Evolutionary conservation across 176 grass and related monocot species (phyloP), one percentile per base, ranked within the genome.

Genomic region (Hordeum marinum): DNA sequence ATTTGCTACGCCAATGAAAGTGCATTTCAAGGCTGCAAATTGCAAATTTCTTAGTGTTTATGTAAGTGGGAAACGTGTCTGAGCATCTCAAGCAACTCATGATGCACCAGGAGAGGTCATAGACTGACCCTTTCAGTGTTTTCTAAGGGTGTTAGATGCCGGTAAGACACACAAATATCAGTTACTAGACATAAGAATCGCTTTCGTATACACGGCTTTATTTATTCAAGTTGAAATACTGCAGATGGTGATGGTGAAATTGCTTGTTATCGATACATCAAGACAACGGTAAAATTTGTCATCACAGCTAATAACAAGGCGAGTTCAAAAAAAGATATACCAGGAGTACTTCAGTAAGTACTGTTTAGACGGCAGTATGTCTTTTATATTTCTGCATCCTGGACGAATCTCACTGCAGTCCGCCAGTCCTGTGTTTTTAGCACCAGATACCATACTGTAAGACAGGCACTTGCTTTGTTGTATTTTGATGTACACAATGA

Each of bases 281-380:
- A 36, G 42, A 74, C 12, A 24, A 74, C 12, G 39, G 69, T 84
- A 25, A 76, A 84, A 84, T 20, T 80, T 91, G 76, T 84, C 61
- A 80, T 35, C 60, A 25, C 65, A 80, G 75, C 54, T 76, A 29
- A 5, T 55, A 76, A 87, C 76, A 87, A 55, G 18, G 6, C 18
- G 2, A 55, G 52, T 55, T 50, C 6, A 50, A 18, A 8, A 21
- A 21, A 21, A 21, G 17, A 55, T 55, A 8, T 43, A 62, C 84
- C 81, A 87, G 80, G 58, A 84, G 23, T 68, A 75, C 40, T 80
- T 62, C 67, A 21, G 52, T 8, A 55, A 42, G 50, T 75, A 80
- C 89, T 87, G 72, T 76, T 91, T 65, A 80, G 89, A 76, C 81
- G 81, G 85, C 85, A 76, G 50, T 68, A 24, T 80, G 81, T 80